Base-by-base conservation (phyloP, 768 basidiomycete species). In the Royoungia palumana region DNA sequence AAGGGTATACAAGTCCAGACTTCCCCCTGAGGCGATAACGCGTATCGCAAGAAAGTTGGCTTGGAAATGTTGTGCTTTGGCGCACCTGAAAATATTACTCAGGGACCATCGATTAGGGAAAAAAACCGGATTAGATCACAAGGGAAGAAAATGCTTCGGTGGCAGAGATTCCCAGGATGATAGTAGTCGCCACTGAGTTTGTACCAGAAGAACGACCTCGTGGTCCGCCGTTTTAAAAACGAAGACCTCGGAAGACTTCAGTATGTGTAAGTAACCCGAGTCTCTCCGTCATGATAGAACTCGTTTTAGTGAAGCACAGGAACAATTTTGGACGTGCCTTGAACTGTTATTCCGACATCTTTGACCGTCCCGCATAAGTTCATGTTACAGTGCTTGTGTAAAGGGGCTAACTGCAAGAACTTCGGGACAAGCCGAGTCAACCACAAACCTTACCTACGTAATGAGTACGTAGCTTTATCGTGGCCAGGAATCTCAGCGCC, bases 161-260 rank as follows among this genome's bases (percentile, higher is more conserved):
- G 59, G 48, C 47, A 56, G 47, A 32, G 11, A 39, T 56, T 56
- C 50, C 47, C 46, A 56, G 41, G 49, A 24, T 36, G 42, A 53
- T 25, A 44, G 39, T 48, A 28, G 11, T 28, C 13, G 10, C 28
- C 28, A 28, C 10, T 28, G 13, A 16, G 52, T 49, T 45, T 54
- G 44, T 41, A 41, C 41, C 22, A 40, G 58, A 57, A 61, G 51
- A 14, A 39, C 30, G 30, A 20, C 59, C 56, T 61, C 56, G 53
- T 62, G 62, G 39, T 12, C 28, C 28, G 28, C 35, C 40, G 21
- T 36, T 12, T 36, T 28, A 46, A 49, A 41, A 44, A 22, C 46
- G 46, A 46, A 41, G 57, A 39, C 44, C 16, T 40, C 30, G 48
- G 57, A 63, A 53, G 44, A 1, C 24, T 37, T 6, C 20, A 32